Base-by-base conservation (phyloP, 2,329 filamentous ascomycete genomes). In the Microcera coccophila region DNA sequence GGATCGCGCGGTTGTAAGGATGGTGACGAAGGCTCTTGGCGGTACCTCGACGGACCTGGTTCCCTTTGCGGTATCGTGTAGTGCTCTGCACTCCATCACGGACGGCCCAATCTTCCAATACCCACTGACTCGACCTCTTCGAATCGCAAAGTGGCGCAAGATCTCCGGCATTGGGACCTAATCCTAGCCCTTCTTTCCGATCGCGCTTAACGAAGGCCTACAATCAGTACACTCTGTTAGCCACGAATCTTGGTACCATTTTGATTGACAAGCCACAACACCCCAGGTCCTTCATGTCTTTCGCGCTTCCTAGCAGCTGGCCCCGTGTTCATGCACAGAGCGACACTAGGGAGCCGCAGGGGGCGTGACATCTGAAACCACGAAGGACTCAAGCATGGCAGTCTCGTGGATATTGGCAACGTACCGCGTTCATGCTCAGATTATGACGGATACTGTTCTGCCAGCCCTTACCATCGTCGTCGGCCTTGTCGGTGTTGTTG, bases 371-470 rank as follows among this genome's bases (percentile, higher is more conserved):
- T 50, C 38, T 45, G 41, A 49, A 40, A 43, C n/a, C n/a, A n/a
- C 32, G 38, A 36, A 41, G 37, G 51, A 35, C 8, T 19, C 36
- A 38, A 11, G 29, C 43, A 34, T 47, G 36, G 35, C 36, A 45
- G 44, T 20, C 37, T 37, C 35, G 22, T 22, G 38, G 19, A 20
- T 20, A 28, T 24, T 39, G 11, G 36, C 15, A 24, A 60, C 69
- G 68, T 79, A 96, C 91, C 47, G 78, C 76, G 57, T 97, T 97
- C 90, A 97, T 96, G 36, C 89, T 95, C 7, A 97, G 72, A 55
- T 97, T 97, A 64, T 97, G 91, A 2, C 91, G 81, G 52, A 97
- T 94, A 62, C 88, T 95, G 65, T 96, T 97, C 67, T 91, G 86
- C 91, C 91, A 97, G 9, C 90, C 91, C 55, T 82, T 85, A 39